Percentiles rank a stretch among this genome's conserved stretches.
Conservation (phyloP, 1,284 basidiomycete genomes). For the Athelia psychrophila region DNA sequence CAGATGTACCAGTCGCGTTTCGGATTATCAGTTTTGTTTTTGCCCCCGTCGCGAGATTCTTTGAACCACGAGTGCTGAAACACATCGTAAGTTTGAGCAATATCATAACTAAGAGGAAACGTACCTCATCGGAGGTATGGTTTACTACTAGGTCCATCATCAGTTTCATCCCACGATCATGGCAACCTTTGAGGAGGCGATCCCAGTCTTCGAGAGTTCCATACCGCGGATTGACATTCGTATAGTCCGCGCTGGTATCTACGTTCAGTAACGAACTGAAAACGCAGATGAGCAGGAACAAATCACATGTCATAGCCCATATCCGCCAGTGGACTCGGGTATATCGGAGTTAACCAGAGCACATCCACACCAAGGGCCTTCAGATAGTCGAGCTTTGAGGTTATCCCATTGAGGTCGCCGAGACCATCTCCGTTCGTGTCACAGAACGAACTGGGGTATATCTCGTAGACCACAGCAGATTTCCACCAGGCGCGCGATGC, state of each 20-base stretch:
- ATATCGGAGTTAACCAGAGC: constrained; percentile 77
- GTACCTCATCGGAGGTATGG: constrained; percentile 71
- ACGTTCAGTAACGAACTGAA: too few relatives aligned
- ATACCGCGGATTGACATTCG: constrained; percentile 69
- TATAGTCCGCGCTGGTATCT: constrained; percentile 58
- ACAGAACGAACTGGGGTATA: not conserved
- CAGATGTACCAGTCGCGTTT: constrained; percentile 80
- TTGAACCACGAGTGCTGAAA: constrained; percentile 78
- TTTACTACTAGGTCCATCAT: constrained; percentile 85
- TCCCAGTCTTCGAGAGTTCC: constrained; percentile 76
- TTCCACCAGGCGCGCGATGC: too few relatives aligned
- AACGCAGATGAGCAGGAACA: too few relatives aligned
- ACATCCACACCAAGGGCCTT: constrained; percentile 69
- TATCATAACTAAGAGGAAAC: constrained; percentile 4
- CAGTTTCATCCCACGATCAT: constrained; percentile 68
- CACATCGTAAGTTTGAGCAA: too few relatives aligned
- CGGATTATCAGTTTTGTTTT: constrained; percentile 38
- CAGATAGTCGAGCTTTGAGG: constrained; percentile 66
- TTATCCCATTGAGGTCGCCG: constrained; percentile 75
- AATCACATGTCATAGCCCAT: constrained; percentile 76
- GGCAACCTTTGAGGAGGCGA: constrained; percentile 53
- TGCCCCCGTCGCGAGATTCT: constrained; percentile 53
- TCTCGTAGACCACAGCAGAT: too few relatives aligned
- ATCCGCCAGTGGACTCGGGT: constrained; percentile 65
- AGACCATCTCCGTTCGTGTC: not conserved